Evolutionary conservation across 495 filamentous ascomycete genomes (phyloP).

Genomic region (Cercophora samala): DNA sequence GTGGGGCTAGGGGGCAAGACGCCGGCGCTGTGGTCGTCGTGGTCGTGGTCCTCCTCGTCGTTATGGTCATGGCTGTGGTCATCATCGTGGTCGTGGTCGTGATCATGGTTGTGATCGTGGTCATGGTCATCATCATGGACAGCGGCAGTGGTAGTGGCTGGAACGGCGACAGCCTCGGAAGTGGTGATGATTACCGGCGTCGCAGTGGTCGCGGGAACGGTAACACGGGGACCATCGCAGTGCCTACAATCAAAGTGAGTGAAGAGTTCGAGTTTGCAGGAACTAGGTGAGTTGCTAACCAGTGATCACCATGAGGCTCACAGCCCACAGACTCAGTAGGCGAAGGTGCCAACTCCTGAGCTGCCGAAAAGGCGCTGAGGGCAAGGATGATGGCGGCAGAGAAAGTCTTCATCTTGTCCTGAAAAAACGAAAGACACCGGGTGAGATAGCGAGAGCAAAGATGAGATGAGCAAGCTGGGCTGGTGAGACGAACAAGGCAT

Average conservation of each 20-base stretch:
- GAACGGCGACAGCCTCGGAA: background rate
- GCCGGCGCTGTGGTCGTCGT: background rate
- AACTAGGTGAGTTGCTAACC: background rate
- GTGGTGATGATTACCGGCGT: background rate
- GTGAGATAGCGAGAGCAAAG: background rate
- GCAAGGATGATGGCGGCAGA: background rate
- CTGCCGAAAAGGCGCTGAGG: conserved; percentile 2
- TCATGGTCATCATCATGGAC: background rate
- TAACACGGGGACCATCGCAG: background rate
- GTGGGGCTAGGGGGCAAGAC: background rate
- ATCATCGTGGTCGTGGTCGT: conserved; percentile 1
- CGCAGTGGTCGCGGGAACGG: background rate
- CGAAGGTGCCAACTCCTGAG: conserved; percentile 8
- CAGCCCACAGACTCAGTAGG: background rate
- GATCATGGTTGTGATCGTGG: background rate
- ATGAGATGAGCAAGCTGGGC: background rate
- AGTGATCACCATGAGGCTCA: conserved; percentile 5
- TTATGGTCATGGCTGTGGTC: background rate
- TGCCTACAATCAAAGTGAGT: background rate
- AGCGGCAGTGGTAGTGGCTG: background rate
- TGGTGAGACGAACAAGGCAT: background rate
- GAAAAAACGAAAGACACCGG: background rate
- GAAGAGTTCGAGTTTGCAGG: background rate
- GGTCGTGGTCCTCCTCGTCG: background rate
- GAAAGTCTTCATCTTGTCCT: background rate